Percentiles rank a stretch among this genome's conserved stretches.
phyloP scores from a whole-genome alignment of 2,329 filamentous ascomycete genomes.

The Diaporthe eres region DNA sequence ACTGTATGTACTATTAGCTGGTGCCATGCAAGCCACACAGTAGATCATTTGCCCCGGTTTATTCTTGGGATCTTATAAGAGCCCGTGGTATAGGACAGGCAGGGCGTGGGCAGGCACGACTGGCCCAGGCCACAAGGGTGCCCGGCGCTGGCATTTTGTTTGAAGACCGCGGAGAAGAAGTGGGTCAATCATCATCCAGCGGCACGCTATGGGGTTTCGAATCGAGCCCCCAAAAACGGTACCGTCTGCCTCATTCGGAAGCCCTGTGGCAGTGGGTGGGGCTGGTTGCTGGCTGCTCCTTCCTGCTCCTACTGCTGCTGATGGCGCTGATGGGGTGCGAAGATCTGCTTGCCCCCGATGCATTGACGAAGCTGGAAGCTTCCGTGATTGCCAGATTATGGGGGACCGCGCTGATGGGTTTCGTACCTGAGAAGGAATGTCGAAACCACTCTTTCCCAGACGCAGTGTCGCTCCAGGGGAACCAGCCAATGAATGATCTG shows the following conservation, averaged over 20 bases:
- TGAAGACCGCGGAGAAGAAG: conserved; percentile 12
- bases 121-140: conserved; percentile 6
- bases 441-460: neutral
- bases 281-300: neutral
- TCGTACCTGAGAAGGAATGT: neutral
- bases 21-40: conserved; percentile 10
- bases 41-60: conserved; percentile 8
- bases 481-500: conserved; percentile 5
- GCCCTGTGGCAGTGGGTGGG: conserved; percentile 1
- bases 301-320: too few species aligned
- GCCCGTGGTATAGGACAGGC: conserved; percentile 21
- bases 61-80: neutral
- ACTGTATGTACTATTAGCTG: neutral
- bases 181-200: conserved; percentile 8
- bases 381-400: neutral
- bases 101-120: conserved; percentile 2
- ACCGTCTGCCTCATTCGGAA: neutral
- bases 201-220: conserved; percentile 1
- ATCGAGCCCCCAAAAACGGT: neutral
- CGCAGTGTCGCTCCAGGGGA: neutral
- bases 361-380: conserved; percentile 9
- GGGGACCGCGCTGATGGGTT: neutral
- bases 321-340: neutral
- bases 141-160: conserved; percentile 24
- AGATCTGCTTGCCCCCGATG: neutral